Conservation (phyloP, 1,284 basidiomycete species). For the Trametes hirsuta region DNA sequence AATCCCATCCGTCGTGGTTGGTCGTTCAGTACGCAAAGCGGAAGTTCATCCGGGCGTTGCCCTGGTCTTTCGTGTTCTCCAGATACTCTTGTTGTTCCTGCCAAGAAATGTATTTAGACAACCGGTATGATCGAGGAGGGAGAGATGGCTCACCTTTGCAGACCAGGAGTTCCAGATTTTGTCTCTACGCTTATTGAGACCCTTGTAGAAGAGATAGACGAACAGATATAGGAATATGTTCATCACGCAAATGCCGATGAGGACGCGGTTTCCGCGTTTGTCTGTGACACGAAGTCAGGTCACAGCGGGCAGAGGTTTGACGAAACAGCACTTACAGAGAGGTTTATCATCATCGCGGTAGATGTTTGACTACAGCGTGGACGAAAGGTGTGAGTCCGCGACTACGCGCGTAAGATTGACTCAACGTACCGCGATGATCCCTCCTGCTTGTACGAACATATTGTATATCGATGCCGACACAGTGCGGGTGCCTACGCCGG, state of each 20-base stretch:
- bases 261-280: conserved; percentile 41
- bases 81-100: conserved; percentile 60
- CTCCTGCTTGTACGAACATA: conserved; percentile 64
- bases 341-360: conserved; percentile 43
- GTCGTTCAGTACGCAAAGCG: conserved; percentile 53
- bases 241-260: conserved; percentile 40
- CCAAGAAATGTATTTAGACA: neutral
- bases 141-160: conserved; percentile 43
- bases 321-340: conserved; percentile 44
- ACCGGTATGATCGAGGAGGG: neutral
- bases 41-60: conserved; percentile 61
- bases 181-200: conserved; percentile 54
- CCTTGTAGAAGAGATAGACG: conserved; percentile 58
- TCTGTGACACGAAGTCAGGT: conserved; percentile 33
- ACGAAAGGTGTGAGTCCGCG: neutral
- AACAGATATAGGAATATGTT: conserved; percentile 53
- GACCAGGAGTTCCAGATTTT: conserved; percentile 56
- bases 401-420: neutral
- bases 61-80: conserved; percentile 58
- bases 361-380: conserved; percentile 33
- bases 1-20: neutral
- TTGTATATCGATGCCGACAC: conserved; percentile 63
- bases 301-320: neutral
- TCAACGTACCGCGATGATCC: conserved; percentile 49
- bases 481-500: conserved; percentile 59